Conservation (phyloP, 805 yeast genomes). For the Limtongia smithiae region DNA sequence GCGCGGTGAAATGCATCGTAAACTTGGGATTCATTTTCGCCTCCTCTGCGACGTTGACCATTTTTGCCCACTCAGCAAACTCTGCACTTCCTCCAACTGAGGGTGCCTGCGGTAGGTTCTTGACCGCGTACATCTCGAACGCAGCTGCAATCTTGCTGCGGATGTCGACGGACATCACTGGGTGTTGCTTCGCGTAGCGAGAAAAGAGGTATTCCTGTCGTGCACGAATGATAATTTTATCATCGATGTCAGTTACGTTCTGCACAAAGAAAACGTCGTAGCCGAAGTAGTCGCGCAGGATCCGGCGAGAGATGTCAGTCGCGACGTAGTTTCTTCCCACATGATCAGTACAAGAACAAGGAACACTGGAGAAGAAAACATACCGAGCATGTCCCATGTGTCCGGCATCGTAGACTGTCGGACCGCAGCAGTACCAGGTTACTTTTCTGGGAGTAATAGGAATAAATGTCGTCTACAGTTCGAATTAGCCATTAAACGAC, state of each 20-base stretch:
- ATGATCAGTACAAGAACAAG: too few relatives aligned
- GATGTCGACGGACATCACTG: conserved; percentile 39
- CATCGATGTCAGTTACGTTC: conserved; percentile 98
- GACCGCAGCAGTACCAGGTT: conserved; percentile 97
- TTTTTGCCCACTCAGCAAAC: conserved; percentile 51
- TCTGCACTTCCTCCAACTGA: conserved; percentile 14
- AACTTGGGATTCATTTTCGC: conserved; percentile 70
- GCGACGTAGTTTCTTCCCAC: conserved; percentile 87
- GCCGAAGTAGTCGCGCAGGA: conserved; percentile 86
- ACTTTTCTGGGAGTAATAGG: conserved; percentile 61
- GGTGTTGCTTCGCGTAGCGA: conserved; percentile 44
- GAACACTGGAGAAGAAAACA: not conserved
- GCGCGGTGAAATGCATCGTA: conserved; percentile 76
- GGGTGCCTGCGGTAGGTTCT: conserved; percentile 48
- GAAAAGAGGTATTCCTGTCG: conserved; percentile 82
- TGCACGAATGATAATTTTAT: conserved; percentile 91
- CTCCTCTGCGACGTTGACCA: conserved; percentile 49
- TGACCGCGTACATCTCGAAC: conserved; percentile 48
- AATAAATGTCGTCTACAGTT: conserved; percentile 44
- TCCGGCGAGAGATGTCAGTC: conserved; percentile 86
- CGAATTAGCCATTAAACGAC: conserved; percentile 1
- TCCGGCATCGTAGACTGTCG: conserved; percentile 91
- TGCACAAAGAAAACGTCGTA: conserved; percentile 85
- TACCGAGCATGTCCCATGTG: conserved; percentile 94
- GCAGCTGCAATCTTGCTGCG: conserved; percentile 43